Evolutionary conservation across 2,329 filamentous ascomycete species (phyloP).

Genomic region (Trichoderma sp.): DNA sequence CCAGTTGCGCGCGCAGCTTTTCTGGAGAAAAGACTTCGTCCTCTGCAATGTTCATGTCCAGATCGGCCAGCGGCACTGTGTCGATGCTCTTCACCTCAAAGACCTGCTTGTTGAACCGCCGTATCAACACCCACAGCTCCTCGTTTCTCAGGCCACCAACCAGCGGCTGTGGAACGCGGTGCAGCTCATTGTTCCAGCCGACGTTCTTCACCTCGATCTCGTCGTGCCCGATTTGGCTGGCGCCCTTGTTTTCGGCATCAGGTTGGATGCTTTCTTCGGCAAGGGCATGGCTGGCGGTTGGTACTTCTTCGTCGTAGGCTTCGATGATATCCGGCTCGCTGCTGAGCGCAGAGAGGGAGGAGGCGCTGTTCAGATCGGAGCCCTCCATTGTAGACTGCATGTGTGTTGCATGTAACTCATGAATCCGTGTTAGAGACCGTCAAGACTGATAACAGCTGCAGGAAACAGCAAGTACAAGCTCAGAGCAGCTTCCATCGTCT

Average conservation of each 20-base stretch:
- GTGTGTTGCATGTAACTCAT: no score
- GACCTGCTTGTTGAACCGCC: conserved; percentile 74
- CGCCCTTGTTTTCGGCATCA: conserved; percentile 47
- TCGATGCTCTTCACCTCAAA: conserved; percentile 69
- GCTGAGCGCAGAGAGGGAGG: conserved; percentile 29
- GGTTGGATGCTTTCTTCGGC: conserved; percentile 39
- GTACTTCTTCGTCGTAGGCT: conserved; percentile 36
- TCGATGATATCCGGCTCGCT: conserved; percentile 41
- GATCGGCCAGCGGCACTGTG: conserved; percentile 58
- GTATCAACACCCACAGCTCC: conserved; percentile 71
- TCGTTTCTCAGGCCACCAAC: conserved; percentile 73
- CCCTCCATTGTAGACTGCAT: background rate
- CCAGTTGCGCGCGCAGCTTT: conserved; percentile 76
- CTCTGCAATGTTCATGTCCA: conserved; percentile 80
- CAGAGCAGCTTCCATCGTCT: background rate
- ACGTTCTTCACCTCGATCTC: conserved; percentile 64
- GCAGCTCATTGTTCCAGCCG: conserved; percentile 68
- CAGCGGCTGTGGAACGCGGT: conserved; percentile 60
- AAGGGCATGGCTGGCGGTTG: conserved; percentile 45
- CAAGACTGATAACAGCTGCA: background rate
- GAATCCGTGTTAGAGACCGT: background rate
- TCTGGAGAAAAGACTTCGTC: conserved; percentile 86
- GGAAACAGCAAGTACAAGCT: background rate
- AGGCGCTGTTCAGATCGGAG: conserved; percentile 12
- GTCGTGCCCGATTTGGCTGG: conserved; percentile 52